Percentiles rank a stretch among this genome's conserved stretches.
Conservation (phyloP, 352 stramenopile genomes). For the Phytophthora sojae region DNA sequence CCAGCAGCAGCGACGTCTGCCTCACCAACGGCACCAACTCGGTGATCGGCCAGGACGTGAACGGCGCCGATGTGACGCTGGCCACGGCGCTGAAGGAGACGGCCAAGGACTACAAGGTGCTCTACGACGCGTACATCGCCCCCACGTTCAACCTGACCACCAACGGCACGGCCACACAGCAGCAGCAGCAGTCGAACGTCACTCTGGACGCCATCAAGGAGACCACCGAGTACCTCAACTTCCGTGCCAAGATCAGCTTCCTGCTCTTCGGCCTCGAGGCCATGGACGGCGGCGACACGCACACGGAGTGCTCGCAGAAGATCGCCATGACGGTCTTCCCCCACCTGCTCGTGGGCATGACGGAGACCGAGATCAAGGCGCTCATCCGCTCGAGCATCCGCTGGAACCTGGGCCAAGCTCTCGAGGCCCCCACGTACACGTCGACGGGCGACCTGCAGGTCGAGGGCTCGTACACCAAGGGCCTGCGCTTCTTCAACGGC, state of each 20-base stretch:
- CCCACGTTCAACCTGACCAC: conserved; percentile 53
- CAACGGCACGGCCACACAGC: conserved; percentile 9
- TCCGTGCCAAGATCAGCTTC: conserved; percentile 63
- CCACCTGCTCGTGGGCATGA: conserved; percentile 66
- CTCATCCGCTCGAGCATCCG: conserved; percentile 59
- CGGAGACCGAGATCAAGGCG: conserved; percentile 51
- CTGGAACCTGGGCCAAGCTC: conserved; percentile 52
- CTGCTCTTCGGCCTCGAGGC: conserved; percentile 54
- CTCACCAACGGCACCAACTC: conserved; percentile 52
- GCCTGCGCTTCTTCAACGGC: conserved; percentile 66
- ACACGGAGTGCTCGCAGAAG: conserved; percentile 42
- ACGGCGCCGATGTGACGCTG: conserved; percentile 53
- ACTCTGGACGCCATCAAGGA: conserved; percentile 49
- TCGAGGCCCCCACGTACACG: conserved; percentile 49
- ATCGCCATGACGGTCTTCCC: conserved; percentile 71
- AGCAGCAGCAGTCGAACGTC: conserved; percentile 7
- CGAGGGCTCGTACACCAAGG: conserved; percentile 56
- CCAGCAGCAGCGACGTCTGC: conserved; percentile 54
- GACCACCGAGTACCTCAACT: conserved; percentile 60
- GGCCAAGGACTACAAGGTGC: conserved; percentile 54
- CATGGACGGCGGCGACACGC: conserved; percentile 53
- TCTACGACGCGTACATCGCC: conserved; percentile 64
- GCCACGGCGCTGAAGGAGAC: conserved; percentile 39
- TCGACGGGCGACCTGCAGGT: conserved; percentile 49
- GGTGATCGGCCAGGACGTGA: conserved; percentile 51